phyloP scores from a whole-genome alignment of 805 yeast genomes.

The Ogataea angusta region DNA sequence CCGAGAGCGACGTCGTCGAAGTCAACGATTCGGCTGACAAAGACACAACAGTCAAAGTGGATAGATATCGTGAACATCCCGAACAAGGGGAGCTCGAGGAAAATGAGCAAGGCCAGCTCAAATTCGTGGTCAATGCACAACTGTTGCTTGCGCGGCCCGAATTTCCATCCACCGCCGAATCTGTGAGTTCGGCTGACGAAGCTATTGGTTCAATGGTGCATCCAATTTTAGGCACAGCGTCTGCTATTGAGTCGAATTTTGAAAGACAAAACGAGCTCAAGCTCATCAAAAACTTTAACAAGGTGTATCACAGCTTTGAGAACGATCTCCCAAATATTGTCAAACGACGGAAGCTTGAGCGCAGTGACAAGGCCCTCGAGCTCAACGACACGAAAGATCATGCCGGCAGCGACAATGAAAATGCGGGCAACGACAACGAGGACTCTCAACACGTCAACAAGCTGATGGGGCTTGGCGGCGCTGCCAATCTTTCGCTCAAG shows the following conservation, averaged over 20 bases:
- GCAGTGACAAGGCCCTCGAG: constrained; percentile 69
- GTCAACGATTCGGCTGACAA: not conserved
- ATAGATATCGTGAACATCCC: not conserved
- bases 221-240: constrained; percentile 35
- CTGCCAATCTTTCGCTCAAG: constrained; percentile 73
- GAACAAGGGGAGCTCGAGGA: not conserved
- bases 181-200: constrained; percentile 28
- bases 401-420: constrained; percentile 12
- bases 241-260: constrained; percentile 41
- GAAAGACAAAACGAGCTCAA: constrained; percentile 36
- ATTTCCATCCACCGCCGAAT: constrained; percentile 28
- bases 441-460: constrained; percentile 29
- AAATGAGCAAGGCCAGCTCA: not conserved
- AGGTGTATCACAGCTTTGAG: constrained; percentile 73
- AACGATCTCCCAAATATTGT: constrained; percentile 71
- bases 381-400: constrained; percentile 26
- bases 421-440: constrained; percentile 16
- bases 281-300: constrained; percentile 61
- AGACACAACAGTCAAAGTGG: not conserved
- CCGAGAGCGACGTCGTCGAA: no score
- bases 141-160: constrained; percentile 28
- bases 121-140: constrained; percentile 16
- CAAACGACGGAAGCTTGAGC: constrained; percentile 73
- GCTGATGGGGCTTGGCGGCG: constrained; percentile 46
- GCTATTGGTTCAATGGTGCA: constrained; percentile 34